Base-by-base conservation (phyloP, 345 rosid species). In the Eutrema heterophyllum region DNA sequence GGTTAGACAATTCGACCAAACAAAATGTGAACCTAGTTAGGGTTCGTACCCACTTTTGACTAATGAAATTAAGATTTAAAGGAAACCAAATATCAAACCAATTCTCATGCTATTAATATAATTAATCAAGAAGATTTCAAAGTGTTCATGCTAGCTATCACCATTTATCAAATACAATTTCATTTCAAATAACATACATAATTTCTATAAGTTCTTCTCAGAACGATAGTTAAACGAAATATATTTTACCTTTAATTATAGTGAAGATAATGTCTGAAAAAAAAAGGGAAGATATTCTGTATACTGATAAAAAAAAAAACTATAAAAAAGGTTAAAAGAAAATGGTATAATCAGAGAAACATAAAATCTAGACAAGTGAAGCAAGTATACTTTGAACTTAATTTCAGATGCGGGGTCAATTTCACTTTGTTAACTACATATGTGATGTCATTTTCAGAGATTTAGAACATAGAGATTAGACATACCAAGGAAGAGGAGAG, bases 31-130 rank as follows among this genome's bases (percentile, higher is more conserved):
- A 66, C 61, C 54, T 74, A 12, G 45, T 57, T 56, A 36, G 44
- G 60, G 67, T 67, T 74, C 72, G 67, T 58, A 58, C 67, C 61
- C 44, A 67, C 72, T 67, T 67, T 58, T 67, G 61, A 74, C 72
- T 67, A 39, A 48, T 67, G 43, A 5, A 57, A 40, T 18, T 29
- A 18, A 14, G 3, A 55, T 33, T 9, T 33, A 0, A 33, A 33
- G 12, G 15, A 39, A 50, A 50, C 30, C 29, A 39, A 49, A 10
- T 33, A 56, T 32, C 35, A 21, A 45, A 57, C 29, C 21, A 48
- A 1, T 6, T 38, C 38, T 15, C 68, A 29, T 39, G 51, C 33
- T 39, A 11, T 49, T 26, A 13, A 1, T 48, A 49, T 27, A 12
- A 48, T 36, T 6, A 48, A 15, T 48, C 39, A 70, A 18, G 6